Evolutionary conservation across 2,329 filamentous ascomycete species (phyloP).

Genomic region (Colletotrichum chrysophilum): DNA sequence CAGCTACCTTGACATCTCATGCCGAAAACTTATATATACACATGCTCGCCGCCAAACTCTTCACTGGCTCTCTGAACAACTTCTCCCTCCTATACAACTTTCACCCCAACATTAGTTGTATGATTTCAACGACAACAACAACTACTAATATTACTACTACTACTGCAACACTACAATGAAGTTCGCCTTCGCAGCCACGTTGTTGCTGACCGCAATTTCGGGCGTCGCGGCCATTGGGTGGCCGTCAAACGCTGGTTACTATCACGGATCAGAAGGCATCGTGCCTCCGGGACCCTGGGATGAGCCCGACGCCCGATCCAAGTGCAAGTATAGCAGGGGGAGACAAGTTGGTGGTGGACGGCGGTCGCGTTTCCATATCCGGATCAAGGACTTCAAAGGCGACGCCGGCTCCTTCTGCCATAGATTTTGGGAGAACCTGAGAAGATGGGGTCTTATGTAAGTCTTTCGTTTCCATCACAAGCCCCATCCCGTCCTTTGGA

Average conservation of each 20-base stretch:
- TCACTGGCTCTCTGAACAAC: neutral
- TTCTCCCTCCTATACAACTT: neutral
- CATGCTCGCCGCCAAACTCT: neutral
- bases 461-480: neutral
- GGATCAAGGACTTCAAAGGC: neutral
- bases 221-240: neutral
- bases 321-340: neutral
- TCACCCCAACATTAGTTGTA: neutral
- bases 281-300: neutral
- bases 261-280: neutral
- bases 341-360: neutral
- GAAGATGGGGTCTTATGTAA: neutral
- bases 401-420: neutral
- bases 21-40: neutral
- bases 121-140: neutral
- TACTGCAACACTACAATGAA: neutral
- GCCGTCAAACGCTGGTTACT: neutral
- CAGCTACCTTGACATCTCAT: neutral
- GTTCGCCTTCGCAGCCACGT: neutral
- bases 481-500: neutral
- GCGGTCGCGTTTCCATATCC: neutral
- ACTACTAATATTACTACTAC: no score
- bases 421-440: neutral
- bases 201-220: neutral
- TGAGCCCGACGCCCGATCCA: neutral